phyloP scores from a whole-genome alignment of 2,329 filamentous ascomycete genomes.

The Claviceps africana region DNA sequence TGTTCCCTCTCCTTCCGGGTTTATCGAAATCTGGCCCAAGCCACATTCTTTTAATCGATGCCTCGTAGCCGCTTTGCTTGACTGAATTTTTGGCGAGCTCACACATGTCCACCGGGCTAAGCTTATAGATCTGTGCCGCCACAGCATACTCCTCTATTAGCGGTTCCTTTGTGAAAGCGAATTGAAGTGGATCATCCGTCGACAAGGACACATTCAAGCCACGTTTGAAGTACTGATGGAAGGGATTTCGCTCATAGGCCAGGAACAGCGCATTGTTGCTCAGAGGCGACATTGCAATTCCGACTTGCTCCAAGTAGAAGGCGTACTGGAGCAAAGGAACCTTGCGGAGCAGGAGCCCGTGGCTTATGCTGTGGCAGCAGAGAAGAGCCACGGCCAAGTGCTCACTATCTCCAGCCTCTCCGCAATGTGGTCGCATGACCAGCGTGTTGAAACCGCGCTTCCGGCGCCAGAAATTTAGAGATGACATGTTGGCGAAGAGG shows the following conservation, averaged over 20 bases:
- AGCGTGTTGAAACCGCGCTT: constrained; percentile 93
- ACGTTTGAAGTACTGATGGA: constrained; percentile 86
- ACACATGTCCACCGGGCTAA: constrained; percentile 95
- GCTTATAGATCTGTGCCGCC: constrained; percentile 95
- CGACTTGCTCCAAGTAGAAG: constrained; percentile 95
- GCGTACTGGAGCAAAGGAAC: constrained; percentile 91
- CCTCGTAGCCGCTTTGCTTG: constrained; percentile 84
- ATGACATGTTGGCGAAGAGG: constrained; percentile 84
- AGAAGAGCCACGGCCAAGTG: constrained; percentile 84
- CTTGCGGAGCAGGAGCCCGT: constrained; percentile 83
- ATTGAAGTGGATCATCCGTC: constrained; percentile 92
- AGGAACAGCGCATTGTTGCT: constrained; percentile 96
- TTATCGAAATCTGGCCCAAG: constrained; percentile 64
- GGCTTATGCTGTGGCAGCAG: constrained; percentile 93
- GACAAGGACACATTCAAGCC: constrained; percentile 92
- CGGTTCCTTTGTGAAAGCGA: constrained; percentile 96
- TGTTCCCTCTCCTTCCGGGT: constrained; percentile 72
- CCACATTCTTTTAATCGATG: constrained; percentile 82
- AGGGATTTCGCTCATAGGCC: constrained; percentile 93
- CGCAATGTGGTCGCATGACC: constrained; percentile 81
- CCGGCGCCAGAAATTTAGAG: constrained; percentile 82
- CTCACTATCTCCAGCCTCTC: constrained; percentile 92
- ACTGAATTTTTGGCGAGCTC: constrained; percentile 95
- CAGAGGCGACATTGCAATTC: constrained; percentile 97
- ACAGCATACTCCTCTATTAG: constrained; percentile 97